Evolutionary conservation across 768 basidiomycete species (phyloP).

Genomic region (Russula virescens): DNA sequence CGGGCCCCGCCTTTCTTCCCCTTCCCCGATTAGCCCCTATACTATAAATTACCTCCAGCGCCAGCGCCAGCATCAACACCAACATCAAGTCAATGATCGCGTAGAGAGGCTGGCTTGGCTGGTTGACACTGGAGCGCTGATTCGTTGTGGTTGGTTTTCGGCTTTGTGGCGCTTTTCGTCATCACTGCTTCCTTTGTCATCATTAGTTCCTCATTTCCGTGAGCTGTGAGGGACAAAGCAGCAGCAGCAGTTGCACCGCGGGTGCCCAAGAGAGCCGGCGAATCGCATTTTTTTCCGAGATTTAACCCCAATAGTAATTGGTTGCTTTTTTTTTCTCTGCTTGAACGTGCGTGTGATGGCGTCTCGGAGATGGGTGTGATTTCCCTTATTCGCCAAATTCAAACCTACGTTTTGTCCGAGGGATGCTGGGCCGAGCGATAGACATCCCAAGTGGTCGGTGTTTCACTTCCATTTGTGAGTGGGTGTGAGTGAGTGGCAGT

Average conservation of each 20-base stretch:
- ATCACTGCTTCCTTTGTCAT: background rate
- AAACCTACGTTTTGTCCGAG: no score
- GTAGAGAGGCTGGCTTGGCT: background rate
- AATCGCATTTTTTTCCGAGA: background rate
- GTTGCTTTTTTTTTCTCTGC: background rate
- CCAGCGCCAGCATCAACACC: background rate
- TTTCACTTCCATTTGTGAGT: no score
- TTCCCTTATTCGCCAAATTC: background rate
- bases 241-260: background rate
- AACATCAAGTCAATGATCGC: conserved; percentile 29
- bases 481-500: no score
- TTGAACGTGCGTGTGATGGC: background rate
- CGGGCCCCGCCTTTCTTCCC: background rate
- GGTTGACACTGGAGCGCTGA: no score
- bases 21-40: conserved; percentile 35
- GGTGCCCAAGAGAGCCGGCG: background rate
- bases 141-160: background rate
- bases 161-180: background rate
- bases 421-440: no score
- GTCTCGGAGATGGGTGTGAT: conserved; percentile 1
- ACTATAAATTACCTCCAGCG: conserved; percentile 36
- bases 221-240: background rate
- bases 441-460: background rate
- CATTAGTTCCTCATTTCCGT: no score
- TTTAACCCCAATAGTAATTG: background rate